Conservation (phyloP, 176 grass and related monocot genomes). For the Aegilops sharonensis region DNA sequence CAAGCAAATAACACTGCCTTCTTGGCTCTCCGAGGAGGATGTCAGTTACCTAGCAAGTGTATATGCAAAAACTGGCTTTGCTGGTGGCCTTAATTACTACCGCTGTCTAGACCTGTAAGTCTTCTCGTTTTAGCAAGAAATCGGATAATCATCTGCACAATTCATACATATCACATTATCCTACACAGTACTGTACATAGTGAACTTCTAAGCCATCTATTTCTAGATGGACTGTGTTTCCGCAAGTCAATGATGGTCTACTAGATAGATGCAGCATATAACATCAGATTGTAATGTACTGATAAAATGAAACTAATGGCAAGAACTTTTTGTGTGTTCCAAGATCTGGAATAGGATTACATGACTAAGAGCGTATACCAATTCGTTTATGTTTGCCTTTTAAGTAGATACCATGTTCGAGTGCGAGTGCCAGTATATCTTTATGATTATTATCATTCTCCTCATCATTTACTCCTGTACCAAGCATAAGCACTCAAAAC, state of each 20-base stretch:
- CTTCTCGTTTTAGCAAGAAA: background rate
- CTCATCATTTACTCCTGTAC: background rate
- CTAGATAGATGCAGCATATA: background rate
- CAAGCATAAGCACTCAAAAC: background rate
- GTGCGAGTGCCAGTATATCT: background rate
- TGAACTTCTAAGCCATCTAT: background rate
- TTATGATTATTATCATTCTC: background rate
- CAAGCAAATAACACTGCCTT: slow-evolving; percentile 39
- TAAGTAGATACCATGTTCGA: background rate
- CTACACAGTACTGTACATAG: background rate
- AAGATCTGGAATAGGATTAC: background rate
- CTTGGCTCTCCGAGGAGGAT: slow-evolving; percentile 77
- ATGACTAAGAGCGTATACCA: background rate
- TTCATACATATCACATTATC: background rate
- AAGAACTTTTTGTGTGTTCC: background rate
- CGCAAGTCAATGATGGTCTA: background rate
- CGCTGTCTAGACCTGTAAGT: slow-evolving; percentile 50
- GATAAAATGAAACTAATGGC: background rate
- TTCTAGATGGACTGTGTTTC: background rate
- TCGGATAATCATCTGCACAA: background rate
- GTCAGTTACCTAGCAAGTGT: slow-evolving; percentile 50
- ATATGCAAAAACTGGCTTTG: slow-evolving; percentile 56
- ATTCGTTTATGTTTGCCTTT: background rate
- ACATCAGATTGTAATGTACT: background rate
- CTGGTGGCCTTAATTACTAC: slow-evolving; percentile 56